Conservation (phyloP, 768 basidiomycete species). For the Termitomyces sp. region DNA sequence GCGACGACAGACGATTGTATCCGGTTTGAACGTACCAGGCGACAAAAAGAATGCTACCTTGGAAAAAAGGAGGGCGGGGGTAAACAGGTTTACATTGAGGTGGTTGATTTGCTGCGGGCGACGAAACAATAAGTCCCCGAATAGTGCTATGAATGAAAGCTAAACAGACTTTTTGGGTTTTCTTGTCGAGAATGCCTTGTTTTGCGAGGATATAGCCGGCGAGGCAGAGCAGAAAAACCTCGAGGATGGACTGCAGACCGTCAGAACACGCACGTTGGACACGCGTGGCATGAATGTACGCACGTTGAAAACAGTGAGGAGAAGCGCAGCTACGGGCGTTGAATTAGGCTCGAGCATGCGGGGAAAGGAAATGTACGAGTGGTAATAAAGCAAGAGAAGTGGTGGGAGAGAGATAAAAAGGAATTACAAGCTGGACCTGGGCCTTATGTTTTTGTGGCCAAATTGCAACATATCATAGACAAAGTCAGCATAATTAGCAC, state of each 20-base stretch:
- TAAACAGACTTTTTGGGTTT: slow-evolving; percentile 73
- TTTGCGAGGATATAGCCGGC: slow-evolving; percentile 81
- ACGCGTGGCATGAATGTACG: slow-evolving; percentile 13
- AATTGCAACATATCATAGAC: neutral
- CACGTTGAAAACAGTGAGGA: slow-evolving; percentile 59
- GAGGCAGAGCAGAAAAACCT: slow-evolving; percentile 84
- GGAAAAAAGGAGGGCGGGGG: slow-evolving; percentile 83
- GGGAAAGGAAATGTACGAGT: neutral
- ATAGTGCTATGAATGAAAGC: neutral
- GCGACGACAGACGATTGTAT: neutral
- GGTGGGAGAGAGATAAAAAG: neutral
- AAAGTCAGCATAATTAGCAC: neutral
- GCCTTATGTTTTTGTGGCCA: neutral
- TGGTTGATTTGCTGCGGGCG: slow-evolving; percentile 65
- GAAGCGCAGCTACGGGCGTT: slow-evolving; percentile 39
- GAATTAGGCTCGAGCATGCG: neutral
- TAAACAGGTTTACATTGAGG: slow-evolving; percentile 87
- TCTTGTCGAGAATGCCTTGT: slow-evolving; percentile 81
- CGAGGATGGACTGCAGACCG: slow-evolving; percentile 69
- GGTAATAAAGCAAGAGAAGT: neutral
- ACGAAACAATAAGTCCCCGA: neutral
- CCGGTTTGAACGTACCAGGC: slow-evolving; percentile 48
- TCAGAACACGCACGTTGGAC: neutral
- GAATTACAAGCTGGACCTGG: neutral
- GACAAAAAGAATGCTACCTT: slow-evolving; percentile 93